These are phyloP conservation scores for Hymenoscyphus occultus DNA, from an alignment of 2,329 filamentous ascomycete species.

Conservation along the genomic window DNA sequence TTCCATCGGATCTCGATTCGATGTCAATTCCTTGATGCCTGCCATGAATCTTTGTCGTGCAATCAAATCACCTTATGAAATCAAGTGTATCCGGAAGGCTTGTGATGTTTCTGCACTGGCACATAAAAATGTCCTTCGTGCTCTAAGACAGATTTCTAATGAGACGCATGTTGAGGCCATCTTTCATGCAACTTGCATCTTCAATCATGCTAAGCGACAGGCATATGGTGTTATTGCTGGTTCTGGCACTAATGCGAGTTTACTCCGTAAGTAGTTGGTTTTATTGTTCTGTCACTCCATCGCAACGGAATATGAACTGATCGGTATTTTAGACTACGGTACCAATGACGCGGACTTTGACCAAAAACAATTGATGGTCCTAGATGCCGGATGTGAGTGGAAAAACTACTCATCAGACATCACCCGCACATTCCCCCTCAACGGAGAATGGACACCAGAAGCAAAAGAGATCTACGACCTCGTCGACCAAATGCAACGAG, in stretches of 20 bases:
- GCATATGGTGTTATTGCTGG: slow-evolving; percentile 89
- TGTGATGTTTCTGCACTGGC: slow-evolving; percentile 76
- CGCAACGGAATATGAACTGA: background rate
- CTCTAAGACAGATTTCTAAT: slow-evolving; percentile 61
- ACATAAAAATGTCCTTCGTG: slow-evolving; percentile 69
- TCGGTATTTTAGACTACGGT: slow-evolving; percentile 73
- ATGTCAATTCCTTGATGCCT: slow-evolving; percentile 54
- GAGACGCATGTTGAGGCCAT: slow-evolving; percentile 82
- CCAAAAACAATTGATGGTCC: slow-evolving; percentile 69
- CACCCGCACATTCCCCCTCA: slow-evolving; percentile 81
- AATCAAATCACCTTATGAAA: slow-evolving; percentile 81
- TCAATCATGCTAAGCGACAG: slow-evolving; percentile 70
- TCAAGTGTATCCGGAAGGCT: slow-evolving; percentile 76
- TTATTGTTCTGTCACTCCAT: background rate
- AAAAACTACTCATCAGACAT: slow-evolving; percentile 85
- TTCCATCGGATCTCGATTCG: slow-evolving; percentile 36
- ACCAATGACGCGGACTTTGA: slow-evolving; percentile 71
- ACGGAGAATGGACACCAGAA: slow-evolving; percentile 65
- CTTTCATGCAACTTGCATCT: slow-evolving; percentile 70
- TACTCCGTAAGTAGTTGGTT: background rate
- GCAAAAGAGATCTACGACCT: slow-evolving; percentile 71
- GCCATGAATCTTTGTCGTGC: slow-evolving; percentile 80
- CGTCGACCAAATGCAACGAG: slow-evolving; percentile 76
- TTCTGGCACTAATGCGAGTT: slow-evolving; percentile 72
- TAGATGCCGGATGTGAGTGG: slow-evolving; percentile 88